Base-by-base conservation (phyloP, 352 stramenopile genomes). In the Globisporangium lucens region DNA sequence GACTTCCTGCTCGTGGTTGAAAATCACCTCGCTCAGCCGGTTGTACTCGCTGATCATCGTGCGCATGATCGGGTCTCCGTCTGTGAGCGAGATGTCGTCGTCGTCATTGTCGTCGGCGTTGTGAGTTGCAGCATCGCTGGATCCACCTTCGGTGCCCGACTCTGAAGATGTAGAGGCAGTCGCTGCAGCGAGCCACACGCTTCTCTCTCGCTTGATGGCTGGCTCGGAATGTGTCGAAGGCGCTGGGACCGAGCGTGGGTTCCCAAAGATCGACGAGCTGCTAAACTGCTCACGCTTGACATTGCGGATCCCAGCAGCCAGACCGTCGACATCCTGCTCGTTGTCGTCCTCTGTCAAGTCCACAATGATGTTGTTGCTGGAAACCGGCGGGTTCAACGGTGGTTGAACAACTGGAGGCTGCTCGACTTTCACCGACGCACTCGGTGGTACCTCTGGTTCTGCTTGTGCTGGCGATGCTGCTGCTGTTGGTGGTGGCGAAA, bases 1-100 rank as follows among this genome's bases (percentile, higher is more conserved):
- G 3, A 70, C 62, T 49, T 84, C 64, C 35, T 80, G 70, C n/a
- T 90, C 75, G 56, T 76, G 75, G 30, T 75, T 71, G 38, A 75
- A 79, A n/a, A 90, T 81, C 15, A 71, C 71, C 8, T 68, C 65
- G 56, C 72, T 90, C 27, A 85, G 49, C 0, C 68, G 68, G 53
- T 89, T 88, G 76, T 92, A 92, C 65, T 89, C 74, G 29, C 63
- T 61, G 22, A 90, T 76, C 78, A 89, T 85, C 15, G 69, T 80
- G 10, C 71, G 68, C 65, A 81, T 68, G 33, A 89, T 59, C n/a
- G 75, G 66, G 52, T 91, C 83, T 59, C 82, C 79, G n/a, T 89
- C 72, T 0, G 77, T 68, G 17, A 75, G 43, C 27, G 57, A 58
- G 15, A 30, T 20, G 24, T 47, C 9, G 10, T 66, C 53, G 6